Evolutionary conservation across 495 filamentous ascomycete species (phyloP).

Genomic region (Massariosphaeria phaeospora): DNA sequence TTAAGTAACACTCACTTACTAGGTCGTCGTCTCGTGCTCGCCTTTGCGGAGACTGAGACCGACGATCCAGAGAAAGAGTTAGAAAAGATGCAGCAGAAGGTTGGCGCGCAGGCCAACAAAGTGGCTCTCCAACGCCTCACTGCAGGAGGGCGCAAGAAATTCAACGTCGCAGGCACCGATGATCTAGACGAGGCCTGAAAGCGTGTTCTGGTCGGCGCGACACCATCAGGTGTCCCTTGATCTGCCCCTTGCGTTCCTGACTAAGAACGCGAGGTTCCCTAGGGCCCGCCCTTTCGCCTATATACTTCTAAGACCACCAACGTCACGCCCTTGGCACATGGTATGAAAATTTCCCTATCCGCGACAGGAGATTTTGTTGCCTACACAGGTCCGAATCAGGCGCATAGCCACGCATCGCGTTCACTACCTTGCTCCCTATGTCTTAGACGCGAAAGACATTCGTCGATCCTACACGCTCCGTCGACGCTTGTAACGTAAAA

Average conservation of each 20-base stretch:
- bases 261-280: slow-evolving; percentile 16
- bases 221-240: slow-evolving; percentile 20
- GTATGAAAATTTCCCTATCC: slow-evolving; percentile 17
- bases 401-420: slow-evolving; percentile 29
- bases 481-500: slow-evolving; percentile 22
- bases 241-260: slow-evolving; percentile 27
- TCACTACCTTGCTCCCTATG: slow-evolving; percentile 29
- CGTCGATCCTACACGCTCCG: slow-evolving; percentile 19
- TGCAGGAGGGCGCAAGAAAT: slow-evolving; percentile 75
- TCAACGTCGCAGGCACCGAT: slow-evolving; percentile 59
- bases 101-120: slow-evolving; percentile 77
- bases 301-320: slow-evolving; percentile 21
- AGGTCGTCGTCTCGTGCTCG: slow-evolving; percentile 78
- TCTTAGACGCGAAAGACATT: slow-evolving; percentile 28
- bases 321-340: slow-evolving; percentile 25
- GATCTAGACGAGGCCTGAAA: slow-evolving; percentile 58
- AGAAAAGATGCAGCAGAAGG: slow-evolving; percentile 91
- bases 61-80: slow-evolving; percentile 94
- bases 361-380: slow-evolving; percentile 16
- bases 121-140: slow-evolving; percentile 83
- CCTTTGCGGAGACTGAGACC: slow-evolving; percentile 80
- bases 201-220: slow-evolving; percentile 24
- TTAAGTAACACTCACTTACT: slow-evolving; percentile 90
- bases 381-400: slow-evolving; percentile 25
- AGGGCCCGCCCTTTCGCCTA: slow-evolving; percentile 12